A percentile compares a stretch with the other conserved stretches of the same genome.
Conservation (phyloP, 2,329 filamentous ascomycete genomes). For the Pseudocercospora cruenta region DNA sequence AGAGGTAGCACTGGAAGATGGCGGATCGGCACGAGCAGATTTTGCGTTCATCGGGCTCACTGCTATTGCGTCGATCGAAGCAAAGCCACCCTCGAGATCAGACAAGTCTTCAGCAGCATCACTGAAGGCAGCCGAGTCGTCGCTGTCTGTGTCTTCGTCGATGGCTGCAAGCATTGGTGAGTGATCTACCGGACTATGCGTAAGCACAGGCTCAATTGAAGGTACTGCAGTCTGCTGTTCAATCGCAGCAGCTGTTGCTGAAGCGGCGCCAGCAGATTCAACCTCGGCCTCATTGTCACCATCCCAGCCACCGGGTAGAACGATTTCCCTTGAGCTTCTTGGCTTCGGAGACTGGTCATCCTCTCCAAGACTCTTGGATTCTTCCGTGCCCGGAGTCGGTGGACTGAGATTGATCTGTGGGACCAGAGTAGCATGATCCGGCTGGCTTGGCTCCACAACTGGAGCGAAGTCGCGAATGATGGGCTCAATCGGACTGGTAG, state of each 20-base stretch:
- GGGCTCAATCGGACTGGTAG: constrained; percentile 16
- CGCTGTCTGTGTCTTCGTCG: constrained; percentile 39
- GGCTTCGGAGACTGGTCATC: constrained; percentile 14
- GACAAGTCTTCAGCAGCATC: constrained; percentile 76
- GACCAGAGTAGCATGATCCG: constrained; percentile 23
- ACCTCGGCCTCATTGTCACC: constrained; percentile 22
- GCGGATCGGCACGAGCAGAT: background rate
- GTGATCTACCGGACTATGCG: constrained; percentile 17
- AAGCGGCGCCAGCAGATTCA: constrained; percentile 11
- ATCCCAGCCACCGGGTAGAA: constrained; percentile 35
- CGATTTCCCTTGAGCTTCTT: constrained; percentile 30
- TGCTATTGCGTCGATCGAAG: constrained; percentile 73
- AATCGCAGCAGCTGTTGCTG: constrained; percentile 13
- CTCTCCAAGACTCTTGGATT: constrained; percentile 25
- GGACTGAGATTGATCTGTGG: constrained; percentile 41
- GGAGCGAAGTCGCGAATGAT: constrained; percentile 32
- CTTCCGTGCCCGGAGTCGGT: constrained; percentile 40
- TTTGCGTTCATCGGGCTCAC: constrained; percentile 55
- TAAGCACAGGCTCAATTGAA: constrained; percentile 19
- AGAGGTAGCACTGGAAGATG: constrained; percentile 14
- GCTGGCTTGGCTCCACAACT: background rate
- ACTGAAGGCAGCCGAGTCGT: constrained; percentile 67
- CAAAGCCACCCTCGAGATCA: constrained; percentile 68
- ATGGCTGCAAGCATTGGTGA: constrained; percentile 28
- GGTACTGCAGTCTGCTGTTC: constrained; percentile 5